Conservation (phyloP, 1,284 basidiomycete genomes). For the Sporisorium reilianum region DNA sequence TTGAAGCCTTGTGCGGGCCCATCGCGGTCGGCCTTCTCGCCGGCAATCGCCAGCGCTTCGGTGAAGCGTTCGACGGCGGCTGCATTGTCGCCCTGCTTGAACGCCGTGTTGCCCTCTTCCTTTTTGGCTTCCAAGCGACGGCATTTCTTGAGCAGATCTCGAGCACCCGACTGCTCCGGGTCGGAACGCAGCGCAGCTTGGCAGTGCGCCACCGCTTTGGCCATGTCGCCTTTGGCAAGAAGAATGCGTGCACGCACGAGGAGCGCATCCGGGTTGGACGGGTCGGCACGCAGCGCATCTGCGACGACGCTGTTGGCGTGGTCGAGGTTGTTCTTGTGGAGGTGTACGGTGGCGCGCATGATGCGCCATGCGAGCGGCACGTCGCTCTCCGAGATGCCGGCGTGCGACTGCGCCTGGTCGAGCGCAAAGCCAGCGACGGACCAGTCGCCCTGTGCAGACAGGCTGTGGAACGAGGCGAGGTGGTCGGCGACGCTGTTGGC, state of each 20-base stretch:
- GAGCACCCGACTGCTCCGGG: slow-evolving; percentile 80
- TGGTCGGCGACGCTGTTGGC: slow-evolving; percentile 54
- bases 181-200: slow-evolving; percentile 81
- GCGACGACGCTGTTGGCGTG: slow-evolving; percentile 71
- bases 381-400: slow-evolving; percentile 47
- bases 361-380: slow-evolving; percentile 52
- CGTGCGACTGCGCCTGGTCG: slow-evolving; percentile 57
- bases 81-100: slow-evolving; percentile 76
- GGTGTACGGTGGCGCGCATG: slow-evolving; percentile 46
- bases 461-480: slow-evolving; percentile 75
- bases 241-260: slow-evolving; percentile 82
- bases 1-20: slow-evolving; percentile 59
- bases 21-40: slow-evolving; percentile 48
- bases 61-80: slow-evolving; percentile 76
- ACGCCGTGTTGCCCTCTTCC: slow-evolving; percentile 83
- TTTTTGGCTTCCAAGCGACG: slow-evolving; percentile 84
- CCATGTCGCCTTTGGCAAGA: slow-evolving; percentile 79
- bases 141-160: slow-evolving; percentile 79
- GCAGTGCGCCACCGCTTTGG: slow-evolving; percentile 79
- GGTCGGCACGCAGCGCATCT: slow-evolving; percentile 79
- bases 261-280: slow-evolving; percentile 83
- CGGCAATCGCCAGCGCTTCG: slow-evolving; percentile 54
- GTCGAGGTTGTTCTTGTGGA: slow-evolving; percentile 59
- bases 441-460: slow-evolving; percentile 74
- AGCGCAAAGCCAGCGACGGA: slow-evolving; percentile 68